Evolutionary conservation across 2,329 filamentous ascomycete species (phyloP).

Genomic region (Whalleya microplaca): DNA sequence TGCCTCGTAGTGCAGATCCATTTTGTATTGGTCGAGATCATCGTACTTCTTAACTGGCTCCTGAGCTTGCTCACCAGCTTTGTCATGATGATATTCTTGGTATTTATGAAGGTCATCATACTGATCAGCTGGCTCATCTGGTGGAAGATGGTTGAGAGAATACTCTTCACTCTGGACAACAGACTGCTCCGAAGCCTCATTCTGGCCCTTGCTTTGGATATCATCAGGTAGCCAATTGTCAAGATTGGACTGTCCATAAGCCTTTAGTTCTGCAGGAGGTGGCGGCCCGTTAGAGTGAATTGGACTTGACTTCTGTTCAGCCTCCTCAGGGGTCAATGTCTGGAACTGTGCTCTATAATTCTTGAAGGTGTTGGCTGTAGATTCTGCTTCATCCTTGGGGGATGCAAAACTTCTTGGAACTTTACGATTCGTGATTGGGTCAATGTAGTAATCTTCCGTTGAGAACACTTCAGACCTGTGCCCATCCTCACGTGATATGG

Average conservation of each 20-base stretch:
- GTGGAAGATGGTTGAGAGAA: constrained; percentile 37
- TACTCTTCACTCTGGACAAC: constrained; percentile 36
- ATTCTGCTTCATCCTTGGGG: constrained; percentile 22
- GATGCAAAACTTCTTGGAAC: constrained; percentile 38
- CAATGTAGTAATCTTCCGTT: constrained; percentile 49
- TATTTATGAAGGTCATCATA: constrained; percentile 37
- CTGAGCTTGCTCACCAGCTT: constrained; percentile 20
- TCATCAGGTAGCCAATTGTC: constrained; percentile 31
- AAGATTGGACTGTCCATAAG: constrained; percentile 39
- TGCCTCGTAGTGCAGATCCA: constrained; percentile 36
- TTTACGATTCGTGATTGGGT: constrained; percentile 63
- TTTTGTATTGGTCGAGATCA: constrained; percentile 43
- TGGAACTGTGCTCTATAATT: constrained; percentile 42
- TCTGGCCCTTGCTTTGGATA: neutral
- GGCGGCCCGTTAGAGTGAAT: constrained; percentile 41
- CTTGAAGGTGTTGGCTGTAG: constrained; percentile 37
- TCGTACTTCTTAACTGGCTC: constrained; percentile 37
- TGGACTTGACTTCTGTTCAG: constrained; percentile 23
- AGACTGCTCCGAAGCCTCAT: constrained; percentile 9
- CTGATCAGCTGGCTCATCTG: constrained; percentile 34
- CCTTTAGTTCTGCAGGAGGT: constrained; percentile 41
- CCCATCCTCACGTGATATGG: neutral
- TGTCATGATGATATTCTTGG: constrained; percentile 26
- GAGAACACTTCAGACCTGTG: constrained; percentile 4
- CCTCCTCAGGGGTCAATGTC: constrained; percentile 27